Evolutionary conservation across 768 basidiomycete genomes (phyloP), one percentile per base, ranked within the genome.

Genomic region (Lepiota brunneoincarnata): DNA sequence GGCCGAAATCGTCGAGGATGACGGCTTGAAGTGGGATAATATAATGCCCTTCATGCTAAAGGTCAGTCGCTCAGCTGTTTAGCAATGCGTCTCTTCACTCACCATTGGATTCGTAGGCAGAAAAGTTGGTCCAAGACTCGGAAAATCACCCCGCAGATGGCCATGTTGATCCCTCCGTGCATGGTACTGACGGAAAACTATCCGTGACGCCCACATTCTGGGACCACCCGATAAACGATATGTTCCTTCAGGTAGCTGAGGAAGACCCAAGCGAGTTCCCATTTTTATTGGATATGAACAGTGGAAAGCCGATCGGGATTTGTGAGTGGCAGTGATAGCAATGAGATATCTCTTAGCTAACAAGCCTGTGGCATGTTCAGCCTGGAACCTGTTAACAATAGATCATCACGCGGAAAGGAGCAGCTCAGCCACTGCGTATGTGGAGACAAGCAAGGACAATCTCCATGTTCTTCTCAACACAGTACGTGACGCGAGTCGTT

Each of bases 11-110:
- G 65, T 67, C 24, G 60, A 62, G 3, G 70, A 72, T 42, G 45
- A 46, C 3, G 67, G 70, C 0, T 72, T 69, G 67, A 67, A 59
- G 11, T 72, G 71, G 72, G 54, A 69, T 17, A 62, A 53, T 17
- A 40, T 72, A 3, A 55, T 64, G 42, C 66, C 56, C 1, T 69
- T 70, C 54, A 58, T 69, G 50, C 36, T 49, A 48, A 64, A 59
- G 47, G 66, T 61, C 51, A 44, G 57, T 56, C 2, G 5, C 40
- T 20, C n/a, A 20, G 6, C 2, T 5, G n/a, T 14, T 18, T 3
- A 23, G n/a, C n/a, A n/a, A n/a, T n/a, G n/a, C n/a, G n/a, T n/a
- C n/a, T n/a, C n/a, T n/a, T n/a, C n/a, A n/a, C 7, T 28, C 7
- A 28, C 3, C 26, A 7, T 28, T 28, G 26, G 26, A 7, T 7